Conservation (phyloP, 2,329 filamentous ascomycete species). For the Sphaerulina musiva region DNA sequence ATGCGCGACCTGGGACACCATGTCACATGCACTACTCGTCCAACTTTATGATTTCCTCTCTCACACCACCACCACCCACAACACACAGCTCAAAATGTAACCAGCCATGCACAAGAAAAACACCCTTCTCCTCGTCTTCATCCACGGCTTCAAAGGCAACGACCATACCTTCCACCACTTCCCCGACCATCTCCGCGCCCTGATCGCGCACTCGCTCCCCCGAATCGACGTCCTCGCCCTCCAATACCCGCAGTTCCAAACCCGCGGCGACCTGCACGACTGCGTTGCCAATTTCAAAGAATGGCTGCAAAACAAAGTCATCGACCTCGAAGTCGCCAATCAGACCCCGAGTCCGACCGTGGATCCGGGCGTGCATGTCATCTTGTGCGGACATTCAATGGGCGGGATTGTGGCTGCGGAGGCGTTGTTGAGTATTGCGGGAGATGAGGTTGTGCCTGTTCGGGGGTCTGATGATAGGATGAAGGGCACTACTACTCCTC, state of each 20-base stretch:
- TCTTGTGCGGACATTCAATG: slow-evolving; percentile 82
- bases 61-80: background rate
- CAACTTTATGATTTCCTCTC: no score
- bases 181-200: slow-evolving; percentile 61
- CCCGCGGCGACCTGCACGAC: slow-evolving; percentile 65
- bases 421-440: slow-evolving; percentile 67
- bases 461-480: background rate
- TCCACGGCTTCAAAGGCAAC: slow-evolving; percentile 83
- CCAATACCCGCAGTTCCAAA: slow-evolving; percentile 77
- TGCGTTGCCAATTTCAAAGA: slow-evolving; percentile 68
- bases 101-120: slow-evolving; percentile 49
- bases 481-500: slow-evolving; percentile 17
- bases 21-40: no score
- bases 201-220: slow-evolving; percentile 60
- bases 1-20: no score
- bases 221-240: slow-evolving; percentile 60
- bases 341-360: slow-evolving; percentile 75
- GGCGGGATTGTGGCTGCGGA: slow-evolving; percentile 92
- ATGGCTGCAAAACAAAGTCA: slow-evolving; percentile 85
- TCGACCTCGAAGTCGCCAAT: slow-evolving; percentile 83
- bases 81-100: background rate
- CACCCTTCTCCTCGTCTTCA: slow-evolving; percentile 73
- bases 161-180: slow-evolving; percentile 73
- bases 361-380: slow-evolving; percentile 73
- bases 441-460: slow-evolving; percentile 50